Conservation (phyloP, 495 filamentous ascomycete species). For the Wilcoxina mikolae region DNA sequence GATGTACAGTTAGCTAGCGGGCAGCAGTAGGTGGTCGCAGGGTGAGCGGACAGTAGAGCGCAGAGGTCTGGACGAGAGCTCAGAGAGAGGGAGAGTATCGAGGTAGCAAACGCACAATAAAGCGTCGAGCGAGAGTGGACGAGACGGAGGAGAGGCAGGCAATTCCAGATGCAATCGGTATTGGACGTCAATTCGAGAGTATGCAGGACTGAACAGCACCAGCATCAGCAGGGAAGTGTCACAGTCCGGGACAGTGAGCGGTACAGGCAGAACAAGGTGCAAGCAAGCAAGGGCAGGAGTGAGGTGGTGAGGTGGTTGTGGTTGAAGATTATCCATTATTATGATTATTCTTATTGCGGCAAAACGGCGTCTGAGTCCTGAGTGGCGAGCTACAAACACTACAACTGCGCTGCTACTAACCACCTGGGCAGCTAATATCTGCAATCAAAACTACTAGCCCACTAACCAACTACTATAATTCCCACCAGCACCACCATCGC, state of each 20-base stretch:
- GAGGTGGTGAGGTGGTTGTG: background rate
- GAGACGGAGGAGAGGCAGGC: background rate
- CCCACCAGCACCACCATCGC: background rate
- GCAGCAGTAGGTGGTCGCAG: too few species aligned
- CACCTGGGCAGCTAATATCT: background rate
- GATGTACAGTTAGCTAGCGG: constrained; percentile 4
- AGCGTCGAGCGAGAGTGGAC: background rate
- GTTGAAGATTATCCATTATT: background rate
- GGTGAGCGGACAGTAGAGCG: background rate
- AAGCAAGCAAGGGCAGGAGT: constrained; percentile 1
- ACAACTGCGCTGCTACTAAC: background rate
- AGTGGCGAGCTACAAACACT: too few species aligned
- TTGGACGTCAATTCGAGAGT: background rate
- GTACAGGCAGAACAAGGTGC: background rate
- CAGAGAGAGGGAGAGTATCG: too few species aligned
- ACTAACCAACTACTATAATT: background rate
- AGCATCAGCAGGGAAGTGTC: constrained; percentile 6
- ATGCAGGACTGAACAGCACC: background rate
- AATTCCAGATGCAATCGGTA: constrained; percentile 9
- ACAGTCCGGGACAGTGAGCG: background rate
- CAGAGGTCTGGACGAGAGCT: background rate
- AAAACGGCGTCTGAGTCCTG: background rate
- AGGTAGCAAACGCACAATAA: constrained; percentile 4
- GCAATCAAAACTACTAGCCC: background rate
- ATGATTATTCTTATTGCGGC: background rate